Evolutionary conservation across 2,329 filamentous ascomycete genomes (phyloP).

Genomic region (Thielaviopsis populi): DNA sequence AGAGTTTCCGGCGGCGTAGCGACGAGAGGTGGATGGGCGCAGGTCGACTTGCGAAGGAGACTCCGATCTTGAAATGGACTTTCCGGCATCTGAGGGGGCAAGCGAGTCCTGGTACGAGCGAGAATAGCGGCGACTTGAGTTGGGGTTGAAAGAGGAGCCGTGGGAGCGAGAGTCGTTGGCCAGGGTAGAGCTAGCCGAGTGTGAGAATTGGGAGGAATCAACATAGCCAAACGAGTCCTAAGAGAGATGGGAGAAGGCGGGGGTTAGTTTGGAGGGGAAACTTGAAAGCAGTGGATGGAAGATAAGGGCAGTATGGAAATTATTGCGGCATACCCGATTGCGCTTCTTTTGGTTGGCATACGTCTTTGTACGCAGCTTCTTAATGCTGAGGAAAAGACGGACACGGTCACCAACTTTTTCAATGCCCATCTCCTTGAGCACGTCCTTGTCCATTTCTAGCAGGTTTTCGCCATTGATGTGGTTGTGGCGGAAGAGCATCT

Average conservation of each 20-base stretch:
- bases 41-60: conserved; percentile 51
- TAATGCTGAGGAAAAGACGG: conserved; percentile 72
- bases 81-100: conserved; percentile 28
- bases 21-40: conserved; percentile 25
- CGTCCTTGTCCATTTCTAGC: conserved; percentile 90
- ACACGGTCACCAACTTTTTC: conserved; percentile 96
- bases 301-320: not conserved
- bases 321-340: conserved; percentile 51
- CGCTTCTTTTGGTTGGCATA: conserved; percentile 67
- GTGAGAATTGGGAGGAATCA: conserved; percentile 50
- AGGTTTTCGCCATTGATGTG: conserved; percentile 97
- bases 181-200: conserved; percentile 47
- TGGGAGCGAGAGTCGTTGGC: conserved; percentile 40
- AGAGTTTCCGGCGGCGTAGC: conserved; percentile 35
- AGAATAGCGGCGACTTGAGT: conserved; percentile 46
- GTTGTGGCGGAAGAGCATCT: conserved; percentile 75
- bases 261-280: conserved; percentile 1
- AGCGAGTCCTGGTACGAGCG: conserved; percentile 39
- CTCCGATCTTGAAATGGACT: conserved; percentile 49
- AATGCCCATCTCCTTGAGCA: conserved; percentile 94
- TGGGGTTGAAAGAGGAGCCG: not conserved
- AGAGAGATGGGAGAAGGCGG: not conserved
- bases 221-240: conserved; percentile 75
- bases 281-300: too few relatives aligned
- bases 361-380: conserved; percentile 63